Conservation (phyloP, 306 rosid genomes). For the Purshia tridentata region DNA sequence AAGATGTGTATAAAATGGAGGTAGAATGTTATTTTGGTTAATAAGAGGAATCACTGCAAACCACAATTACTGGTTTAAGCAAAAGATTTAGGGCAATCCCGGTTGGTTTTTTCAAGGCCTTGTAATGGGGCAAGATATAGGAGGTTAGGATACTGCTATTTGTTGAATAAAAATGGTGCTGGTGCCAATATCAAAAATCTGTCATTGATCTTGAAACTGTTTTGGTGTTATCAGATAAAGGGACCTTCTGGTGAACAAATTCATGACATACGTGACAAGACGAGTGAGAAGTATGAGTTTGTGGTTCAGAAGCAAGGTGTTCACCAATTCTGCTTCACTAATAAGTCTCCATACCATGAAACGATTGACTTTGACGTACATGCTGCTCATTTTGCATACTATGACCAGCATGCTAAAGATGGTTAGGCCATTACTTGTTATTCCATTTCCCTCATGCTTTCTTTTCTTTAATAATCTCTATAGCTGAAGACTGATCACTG, state of each 20-base stretch:
- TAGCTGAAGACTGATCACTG: slow-evolving; percentile 2
- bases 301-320: slow-evolving; percentile 59
- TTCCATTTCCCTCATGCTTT: background rate
- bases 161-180: background rate
- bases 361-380: slow-evolving; percentile 79
- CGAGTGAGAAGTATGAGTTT: slow-evolving; percentile 55
- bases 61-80: background rate
- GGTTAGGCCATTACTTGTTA: slow-evolving; percentile 44
- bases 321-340: slow-evolving; percentile 68
- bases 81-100: background rate
- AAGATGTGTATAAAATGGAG: too few species aligned
- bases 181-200: background rate
- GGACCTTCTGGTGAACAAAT: slow-evolving; percentile 84
- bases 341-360: slow-evolving; percentile 80
- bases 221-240: slow-evolving; percentile 52
- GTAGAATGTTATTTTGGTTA: background rate
- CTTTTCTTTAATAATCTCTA: background rate
- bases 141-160: background rate
- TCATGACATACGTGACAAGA: slow-evolving; percentile 60
- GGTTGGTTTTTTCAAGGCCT: background rate
- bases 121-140: background rate
- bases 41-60: background rate
- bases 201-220: background rate
- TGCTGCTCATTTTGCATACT: slow-evolving; percentile 67
- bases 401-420: slow-evolving; percentile 89